Base-by-base conservation (phyloP, 2,329 filamentous ascomycete genomes). In the Plectosphaerella cucumerina region DNA sequence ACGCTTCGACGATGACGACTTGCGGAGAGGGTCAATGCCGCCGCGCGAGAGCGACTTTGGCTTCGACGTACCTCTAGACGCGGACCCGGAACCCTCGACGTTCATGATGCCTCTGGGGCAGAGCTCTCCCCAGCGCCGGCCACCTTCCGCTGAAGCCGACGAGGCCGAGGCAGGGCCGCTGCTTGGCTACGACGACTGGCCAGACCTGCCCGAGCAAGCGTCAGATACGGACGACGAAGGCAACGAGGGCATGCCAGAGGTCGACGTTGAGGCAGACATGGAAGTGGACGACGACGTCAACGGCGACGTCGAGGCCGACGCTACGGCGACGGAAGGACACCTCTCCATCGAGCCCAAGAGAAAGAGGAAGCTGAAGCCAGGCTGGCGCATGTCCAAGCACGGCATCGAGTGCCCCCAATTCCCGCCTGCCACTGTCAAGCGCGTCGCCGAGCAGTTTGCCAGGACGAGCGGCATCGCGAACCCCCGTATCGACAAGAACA, bases 331-430 rank as follows among this genome's bases (percentile, higher is more conserved):
- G 42, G 48, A 17, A 12, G 39, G 18, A 5, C n/a, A 12, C 10
- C n/a, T 42, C 18, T 17, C 15, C 37, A 55, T 51, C 2, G 55
- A 53, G n/a, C 53, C 58, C 11, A 60, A 57, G 20, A 49, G 59
- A 14, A 54, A 56, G 41, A 67, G 65, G 52, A 69, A 66, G 53
- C 69, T 63, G 53, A 78, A 77, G 59, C 63, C 66, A 6, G 67
- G 65, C 23, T 74, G 82, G 58, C 78, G 81, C 56, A 76, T 83
- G 45, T 95, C 90, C 1, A 80, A 80, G 46, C 76, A 91, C 61
- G 89, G 89, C 22, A 83, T 88, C 47, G 81, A 86, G 54, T 91
- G 92, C 57, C 87, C 89, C 1, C 84, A 86, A 1, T 71, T 96
- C 41, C 89, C 91, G 3, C 71, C 80, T 1, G 78, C 82, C 1